These are phyloP conservation scores for Pulicaria dysenterica DNA, from an alignment of 129 eudicot species.

Conservation along the genomic window DNA sequence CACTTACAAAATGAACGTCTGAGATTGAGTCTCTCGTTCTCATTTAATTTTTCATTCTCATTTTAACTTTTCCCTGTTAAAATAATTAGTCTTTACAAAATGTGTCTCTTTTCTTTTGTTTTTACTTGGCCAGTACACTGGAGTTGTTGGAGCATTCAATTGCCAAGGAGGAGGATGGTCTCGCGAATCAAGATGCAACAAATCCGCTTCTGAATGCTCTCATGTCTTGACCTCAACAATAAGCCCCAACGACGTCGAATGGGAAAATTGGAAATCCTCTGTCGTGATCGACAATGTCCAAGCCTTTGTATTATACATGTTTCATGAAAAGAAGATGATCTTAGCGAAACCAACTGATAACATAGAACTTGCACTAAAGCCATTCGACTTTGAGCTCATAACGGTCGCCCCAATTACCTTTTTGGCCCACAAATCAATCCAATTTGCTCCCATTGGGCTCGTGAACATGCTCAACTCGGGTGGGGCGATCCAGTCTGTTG, in stretches of 20 bases:
- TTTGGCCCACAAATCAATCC: constrained; percentile 42
- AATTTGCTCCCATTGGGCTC: constrained; percentile 96
- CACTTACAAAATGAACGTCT: no score
- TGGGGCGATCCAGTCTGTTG: constrained; percentile 67
- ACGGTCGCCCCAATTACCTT: constrained; percentile 55
- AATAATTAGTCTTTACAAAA: background rate
- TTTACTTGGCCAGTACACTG: constrained; percentile 54
- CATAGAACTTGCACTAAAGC: constrained; percentile 50
- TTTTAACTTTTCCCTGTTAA: no score
- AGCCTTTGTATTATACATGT: constrained; percentile 57
- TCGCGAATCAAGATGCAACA: constrained; percentile 62
- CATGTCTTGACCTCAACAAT: constrained; percentile 45
- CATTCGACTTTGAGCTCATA: constrained; percentile 73
- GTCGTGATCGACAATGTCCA: constrained; percentile 42
- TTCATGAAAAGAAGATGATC: constrained; percentile 51
- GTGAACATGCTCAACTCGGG: constrained; percentile 93
- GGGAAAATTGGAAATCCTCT: constrained; percentile 57
- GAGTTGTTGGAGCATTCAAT: constrained; percentile 84
- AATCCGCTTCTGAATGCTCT: constrained; percentile 56
- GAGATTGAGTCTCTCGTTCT: no score
- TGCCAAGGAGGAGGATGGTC: constrained; percentile 98
- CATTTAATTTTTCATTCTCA: no score
- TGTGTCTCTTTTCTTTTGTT: background rate
- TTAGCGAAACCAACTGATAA: constrained; percentile 52
- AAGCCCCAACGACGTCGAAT: constrained; percentile 65